Base-by-base conservation (phyloP, 306 rosid genomes). In the Quercus agrifolia region DNA sequence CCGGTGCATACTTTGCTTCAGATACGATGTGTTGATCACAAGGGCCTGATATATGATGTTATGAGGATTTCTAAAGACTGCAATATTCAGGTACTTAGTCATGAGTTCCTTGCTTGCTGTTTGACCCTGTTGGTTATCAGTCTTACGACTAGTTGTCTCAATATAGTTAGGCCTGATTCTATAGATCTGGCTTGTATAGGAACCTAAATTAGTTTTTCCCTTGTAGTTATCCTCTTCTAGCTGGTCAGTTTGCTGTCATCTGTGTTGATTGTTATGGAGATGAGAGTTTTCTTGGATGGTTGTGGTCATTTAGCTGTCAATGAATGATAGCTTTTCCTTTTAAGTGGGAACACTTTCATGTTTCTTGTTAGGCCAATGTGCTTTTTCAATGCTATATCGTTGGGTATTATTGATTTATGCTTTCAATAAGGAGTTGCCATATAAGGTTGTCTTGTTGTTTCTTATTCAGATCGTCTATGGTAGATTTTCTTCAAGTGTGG, bases 21-120 rank as follows among this genome's bases (percentile, higher is more conserved):
- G 86, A 90, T 93, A 75, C 85, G 85, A 63, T 91, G 93, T 84
- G 85, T 79, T 80, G 92, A 93, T 46, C 97, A 91, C 78, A 93
- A 91, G 79, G 86, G 92, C 79, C 83, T 91, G 81, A 85, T 92
- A 77, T 93, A 91, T 79, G 98, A 93, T 84, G 86, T 93, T 69
- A 73, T 93, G 93, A 88, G 98, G 85, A 90, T 91, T 55, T 88
- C 94, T 70, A 93, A 93, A 84, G 98, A 93, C 84, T 93, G 83
- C 73, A 84, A 93, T 74, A 87, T 93, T 68, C 91, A 78, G 97
- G 98, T 93, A 88, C 72, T 55, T 67, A 25, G 28, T 83, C 64
- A 44, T 69, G 62, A 52, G 25, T 76, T 63, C 58, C 66, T 79
- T 75, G 49, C 9, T 28, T 17, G 14, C 20, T 31, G 6, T 66